Evolutionary conservation across 352 stramenopile species (phyloP).

Genomic region (Globisporangium spinosum): DNA sequence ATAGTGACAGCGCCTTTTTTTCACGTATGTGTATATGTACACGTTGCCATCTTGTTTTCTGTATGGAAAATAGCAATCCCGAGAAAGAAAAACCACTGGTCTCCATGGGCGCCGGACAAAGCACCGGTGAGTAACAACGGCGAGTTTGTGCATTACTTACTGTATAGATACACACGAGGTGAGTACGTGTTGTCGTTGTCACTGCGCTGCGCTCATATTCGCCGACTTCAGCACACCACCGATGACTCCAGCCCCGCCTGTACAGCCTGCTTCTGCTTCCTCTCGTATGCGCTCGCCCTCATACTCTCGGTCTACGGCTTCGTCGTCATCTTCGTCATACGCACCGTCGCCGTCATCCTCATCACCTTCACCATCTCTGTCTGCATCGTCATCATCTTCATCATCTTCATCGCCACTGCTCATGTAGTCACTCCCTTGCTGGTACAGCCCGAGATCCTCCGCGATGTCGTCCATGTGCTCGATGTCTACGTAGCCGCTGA

Average conservation of each 20-base stretch:
- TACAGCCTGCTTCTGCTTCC: not conserved
- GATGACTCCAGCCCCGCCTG: not conserved
- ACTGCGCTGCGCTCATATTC: not conserved
- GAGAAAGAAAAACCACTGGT: not conserved
- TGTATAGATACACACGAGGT: not conserved
- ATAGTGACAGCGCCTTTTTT: not conserved
- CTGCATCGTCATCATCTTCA: not conserved
- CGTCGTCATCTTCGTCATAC: not conserved
- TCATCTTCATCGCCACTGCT: not conserved
- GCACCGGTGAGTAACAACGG: not conserved
- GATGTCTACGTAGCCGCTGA: conserved; percentile 7
- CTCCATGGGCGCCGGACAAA: not conserved
- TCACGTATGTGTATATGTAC: not conserved
- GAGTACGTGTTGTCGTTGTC: not conserved
- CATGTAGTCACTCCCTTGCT: conserved; percentile 8
- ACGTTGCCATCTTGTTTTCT: not conserved
- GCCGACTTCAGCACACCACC: not conserved
- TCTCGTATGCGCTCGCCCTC: not conserved
- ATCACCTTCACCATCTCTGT: not conserved
- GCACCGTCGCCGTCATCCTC: not conserved
- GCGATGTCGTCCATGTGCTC: conserved; percentile 14
- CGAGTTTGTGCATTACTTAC: not conserved
- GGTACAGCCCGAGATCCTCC: conserved; percentile 13
- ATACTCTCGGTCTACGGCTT: not conserved
- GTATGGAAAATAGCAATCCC: not conserved